Conservation (phyloP, 148 eudicot species). For the Camellia granthamiana region DNA sequence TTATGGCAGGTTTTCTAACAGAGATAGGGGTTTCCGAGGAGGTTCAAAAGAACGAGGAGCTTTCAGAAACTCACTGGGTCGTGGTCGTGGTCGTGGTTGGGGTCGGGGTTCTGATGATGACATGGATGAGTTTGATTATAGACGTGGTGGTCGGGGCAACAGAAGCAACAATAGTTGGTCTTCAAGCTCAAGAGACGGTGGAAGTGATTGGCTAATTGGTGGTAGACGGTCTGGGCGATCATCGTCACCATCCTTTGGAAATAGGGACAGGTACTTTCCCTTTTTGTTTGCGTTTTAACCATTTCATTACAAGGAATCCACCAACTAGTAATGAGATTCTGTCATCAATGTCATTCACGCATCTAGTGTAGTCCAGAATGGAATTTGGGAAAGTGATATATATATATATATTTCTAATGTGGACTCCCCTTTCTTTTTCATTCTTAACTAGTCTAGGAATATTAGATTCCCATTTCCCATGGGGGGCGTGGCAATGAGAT, state of each 20-base stretch:
- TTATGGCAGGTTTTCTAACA: slow-evolving; percentile 77
- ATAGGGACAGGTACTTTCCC: slow-evolving; percentile 63
- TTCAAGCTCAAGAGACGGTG: slow-evolving; percentile 46
- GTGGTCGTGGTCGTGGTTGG: slow-evolving; percentile 42
- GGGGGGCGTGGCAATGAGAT: background rate
- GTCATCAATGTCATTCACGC: background rate
- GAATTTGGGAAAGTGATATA: background rate
- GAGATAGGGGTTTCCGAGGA: slow-evolving; percentile 55
- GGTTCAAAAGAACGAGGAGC: slow-evolving; percentile 42
- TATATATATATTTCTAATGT: background rate
- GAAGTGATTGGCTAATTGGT: slow-evolving; percentile 70
- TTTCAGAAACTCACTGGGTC: slow-evolving; percentile 47
- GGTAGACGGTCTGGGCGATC: slow-evolving; percentile 51
- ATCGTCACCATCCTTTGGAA: slow-evolving; percentile 60
- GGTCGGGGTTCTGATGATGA: slow-evolving; percentile 36
- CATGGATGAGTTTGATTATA: slow-evolving; percentile 29
- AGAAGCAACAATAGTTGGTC: slow-evolving; percentile 56
- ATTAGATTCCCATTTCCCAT: background rate
- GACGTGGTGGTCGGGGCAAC: slow-evolving; percentile 47
- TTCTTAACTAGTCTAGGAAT: background rate
- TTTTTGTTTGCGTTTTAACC: background rate
- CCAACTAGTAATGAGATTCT: background rate
- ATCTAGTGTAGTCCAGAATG: background rate
- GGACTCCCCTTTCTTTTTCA: background rate
- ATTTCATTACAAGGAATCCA: background rate